These are phyloP conservation scores for Rhododendron simsii DNA, from an alignment of 148 eudicot species.

Conservation along the genomic window DNA sequence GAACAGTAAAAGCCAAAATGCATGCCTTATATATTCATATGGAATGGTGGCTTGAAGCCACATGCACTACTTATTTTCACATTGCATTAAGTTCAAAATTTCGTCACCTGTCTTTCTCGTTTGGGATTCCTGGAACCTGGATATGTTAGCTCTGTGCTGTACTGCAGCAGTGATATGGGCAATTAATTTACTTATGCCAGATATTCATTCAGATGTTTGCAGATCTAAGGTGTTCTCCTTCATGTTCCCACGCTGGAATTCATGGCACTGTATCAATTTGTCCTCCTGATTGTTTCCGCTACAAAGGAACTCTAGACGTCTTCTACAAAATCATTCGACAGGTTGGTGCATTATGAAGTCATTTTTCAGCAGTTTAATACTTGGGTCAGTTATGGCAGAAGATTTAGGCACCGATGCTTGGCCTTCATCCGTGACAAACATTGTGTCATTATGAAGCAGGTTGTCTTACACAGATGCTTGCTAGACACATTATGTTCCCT, in stretches of 20 bases:
- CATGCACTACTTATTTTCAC: neutral
- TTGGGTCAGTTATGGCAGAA: neutral
- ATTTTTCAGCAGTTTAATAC: neutral
- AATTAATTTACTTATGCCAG: slow-evolving; percentile 6
- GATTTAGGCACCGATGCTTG: neutral
- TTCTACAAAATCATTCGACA: slow-evolving; percentile 80
- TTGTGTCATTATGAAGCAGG: neutral
- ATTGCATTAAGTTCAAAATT: neutral
- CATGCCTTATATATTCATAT: neutral
- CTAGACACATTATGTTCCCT: neutral
- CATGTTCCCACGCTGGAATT: slow-evolving; percentile 82
- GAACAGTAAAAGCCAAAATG: neutral
- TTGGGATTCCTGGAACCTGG: neutral
- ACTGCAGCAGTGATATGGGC: neutral
- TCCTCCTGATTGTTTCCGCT: slow-evolving; percentile 96
- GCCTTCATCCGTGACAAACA: neutral
- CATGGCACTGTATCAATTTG: slow-evolving; percentile 93
- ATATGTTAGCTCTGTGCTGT: neutral
- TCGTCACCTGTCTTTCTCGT: neutral
- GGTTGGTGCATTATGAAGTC: slow-evolving; percentile 36
- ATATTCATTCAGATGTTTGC: slow-evolving; percentile 74
- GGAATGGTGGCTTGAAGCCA: neutral
- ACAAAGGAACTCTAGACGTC: slow-evolving; percentile 88
- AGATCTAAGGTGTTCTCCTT: slow-evolving; percentile 89
- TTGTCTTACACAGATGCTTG: neutral